A percentile compares a stretch with the other conserved stretches of the same genome.
These are phyloP conservation scores for Chloranthus sessilifolius DNA, from an alignment of 164 flowering plant species.

Conservation along the genomic window DNA sequence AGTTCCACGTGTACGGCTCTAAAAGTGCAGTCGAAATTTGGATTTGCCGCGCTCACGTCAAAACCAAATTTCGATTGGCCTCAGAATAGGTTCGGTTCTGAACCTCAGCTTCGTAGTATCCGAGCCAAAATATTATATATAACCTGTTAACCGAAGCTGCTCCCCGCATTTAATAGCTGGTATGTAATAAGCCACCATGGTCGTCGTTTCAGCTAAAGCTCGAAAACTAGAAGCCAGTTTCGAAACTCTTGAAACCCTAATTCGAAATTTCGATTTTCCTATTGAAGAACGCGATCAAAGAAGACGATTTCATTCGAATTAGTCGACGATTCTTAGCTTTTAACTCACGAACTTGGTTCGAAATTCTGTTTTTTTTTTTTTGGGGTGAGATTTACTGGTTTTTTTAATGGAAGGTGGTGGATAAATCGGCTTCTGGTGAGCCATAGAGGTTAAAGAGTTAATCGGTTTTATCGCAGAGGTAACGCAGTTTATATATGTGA, in stretches of 20 bases:
- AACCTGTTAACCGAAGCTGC: conserved; percentile 6
- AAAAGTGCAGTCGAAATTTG: conserved; percentile 15
- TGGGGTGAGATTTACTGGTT: neutral
- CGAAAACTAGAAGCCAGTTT: too few relatives aligned
- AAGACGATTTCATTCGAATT: too few relatives aligned
- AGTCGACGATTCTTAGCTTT: too few relatives aligned
- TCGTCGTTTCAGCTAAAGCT: too few relatives aligned
- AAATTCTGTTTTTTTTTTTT: neutral
- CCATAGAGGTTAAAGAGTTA: neutral
- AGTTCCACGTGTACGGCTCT: conserved; percentile 12
- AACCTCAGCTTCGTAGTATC: conserved; percentile 24
- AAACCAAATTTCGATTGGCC: too few relatives aligned
- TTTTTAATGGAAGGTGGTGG: neutral
- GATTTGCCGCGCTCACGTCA: conserved; percentile 38
- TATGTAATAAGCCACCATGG: too few relatives aligned
- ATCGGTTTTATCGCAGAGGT: neutral
- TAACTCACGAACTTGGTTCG: too few relatives aligned
- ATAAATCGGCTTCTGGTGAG: neutral
- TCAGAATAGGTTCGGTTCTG: neutral
- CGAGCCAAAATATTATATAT: conserved; percentile 3
- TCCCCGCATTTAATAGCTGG: too few relatives aligned
- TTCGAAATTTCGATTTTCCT: neutral
- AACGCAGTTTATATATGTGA: neutral
- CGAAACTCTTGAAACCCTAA: neutral
- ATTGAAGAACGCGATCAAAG: conserved; percentile 5